Evolutionary conservation across 306 rosid species (phyloP).

Genomic region (Mimosa bimucronata): DNA sequence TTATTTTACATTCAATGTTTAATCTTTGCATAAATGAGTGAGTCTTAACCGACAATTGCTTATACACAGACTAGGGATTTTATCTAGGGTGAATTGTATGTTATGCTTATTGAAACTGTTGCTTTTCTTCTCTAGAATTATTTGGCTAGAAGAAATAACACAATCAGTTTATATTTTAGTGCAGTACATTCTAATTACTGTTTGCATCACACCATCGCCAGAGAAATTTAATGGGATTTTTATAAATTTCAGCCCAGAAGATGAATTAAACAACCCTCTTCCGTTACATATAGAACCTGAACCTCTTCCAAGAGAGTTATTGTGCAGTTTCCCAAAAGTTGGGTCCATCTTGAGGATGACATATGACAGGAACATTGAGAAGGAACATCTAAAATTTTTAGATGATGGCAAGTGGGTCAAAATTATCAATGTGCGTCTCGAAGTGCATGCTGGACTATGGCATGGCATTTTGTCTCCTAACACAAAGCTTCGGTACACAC

Average conservation of each 20-base stretch:
- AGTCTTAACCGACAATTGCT: not conserved
- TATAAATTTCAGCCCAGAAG: not conserved
- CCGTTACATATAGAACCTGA: conserved; percentile 48
- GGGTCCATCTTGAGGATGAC: conserved; percentile 64
- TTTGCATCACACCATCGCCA: not conserved
- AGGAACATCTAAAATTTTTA: conserved; percentile 36
- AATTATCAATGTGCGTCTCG: conserved; percentile 41
- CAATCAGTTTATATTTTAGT: not conserved
- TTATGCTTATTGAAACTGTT: not conserved
- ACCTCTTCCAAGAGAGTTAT: conserved; percentile 49
- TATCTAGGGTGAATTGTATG: not conserved
- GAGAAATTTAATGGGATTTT: not conserved
- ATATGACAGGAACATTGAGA: conserved; percentile 39
- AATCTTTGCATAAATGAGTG: not conserved
- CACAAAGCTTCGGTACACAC: conserved; percentile 49
- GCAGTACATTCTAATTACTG: not conserved
- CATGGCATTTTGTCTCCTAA: conserved; percentile 45
- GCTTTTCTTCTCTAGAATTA: not conserved
- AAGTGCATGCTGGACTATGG: conserved; percentile 63
- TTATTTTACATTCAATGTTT: not conserved
- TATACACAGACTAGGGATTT: not conserved
- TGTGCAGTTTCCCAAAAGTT: conserved; percentile 55
- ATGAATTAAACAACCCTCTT: not conserved
- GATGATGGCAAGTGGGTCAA: conserved; percentile 59
- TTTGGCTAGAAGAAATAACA: not conserved